Conservation (phyloP, 345 rosid species). For the Euphorbia peplus region DNA sequence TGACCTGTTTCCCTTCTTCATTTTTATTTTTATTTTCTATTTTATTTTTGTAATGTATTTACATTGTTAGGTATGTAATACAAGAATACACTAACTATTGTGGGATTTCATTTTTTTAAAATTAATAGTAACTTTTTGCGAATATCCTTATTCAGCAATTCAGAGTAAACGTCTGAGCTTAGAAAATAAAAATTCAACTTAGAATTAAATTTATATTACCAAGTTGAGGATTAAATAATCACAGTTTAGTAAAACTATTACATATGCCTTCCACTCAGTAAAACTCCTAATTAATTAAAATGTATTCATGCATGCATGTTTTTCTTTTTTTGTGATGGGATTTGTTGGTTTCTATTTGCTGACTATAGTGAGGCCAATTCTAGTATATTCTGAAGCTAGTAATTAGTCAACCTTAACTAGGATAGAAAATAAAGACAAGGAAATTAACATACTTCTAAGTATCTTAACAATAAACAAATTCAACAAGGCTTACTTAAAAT, state of each 20-base stretch:
- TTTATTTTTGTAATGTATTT: too few relatives aligned
- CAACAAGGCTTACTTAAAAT: too few relatives aligned
- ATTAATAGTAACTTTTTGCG: constrained; percentile 11
- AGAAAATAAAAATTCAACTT: neutral
- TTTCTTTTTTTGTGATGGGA: neutral
- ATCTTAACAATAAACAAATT: too few relatives aligned
- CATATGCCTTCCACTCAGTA: constrained; percentile 2
- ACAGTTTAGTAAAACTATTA: neutral
- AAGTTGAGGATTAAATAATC: constrained; percentile 11
- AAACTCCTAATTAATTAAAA: neutral
- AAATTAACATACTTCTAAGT: too few relatives aligned
- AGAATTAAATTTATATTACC: neutral
- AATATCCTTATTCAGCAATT: neutral
- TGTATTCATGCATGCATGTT: neutral
- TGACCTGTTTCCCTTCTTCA: constrained; percentile 17
- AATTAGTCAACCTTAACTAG: neutral
- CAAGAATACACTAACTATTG: too few relatives aligned
- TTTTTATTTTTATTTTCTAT: too few relatives aligned
- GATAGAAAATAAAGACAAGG: too few relatives aligned
- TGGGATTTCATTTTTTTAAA: too few relatives aligned
- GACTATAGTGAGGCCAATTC: neutral
- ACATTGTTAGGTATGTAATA: too few relatives aligned
- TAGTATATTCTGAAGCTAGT: too few relatives aligned
- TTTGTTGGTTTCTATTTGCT: neutral
- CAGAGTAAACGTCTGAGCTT: neutral